Evolutionary conservation across 2,329 filamentous ascomycete genomes (phyloP), one percentile per base, ranked within the genome.

Genomic region (Tolypocladium tundrense): DNA sequence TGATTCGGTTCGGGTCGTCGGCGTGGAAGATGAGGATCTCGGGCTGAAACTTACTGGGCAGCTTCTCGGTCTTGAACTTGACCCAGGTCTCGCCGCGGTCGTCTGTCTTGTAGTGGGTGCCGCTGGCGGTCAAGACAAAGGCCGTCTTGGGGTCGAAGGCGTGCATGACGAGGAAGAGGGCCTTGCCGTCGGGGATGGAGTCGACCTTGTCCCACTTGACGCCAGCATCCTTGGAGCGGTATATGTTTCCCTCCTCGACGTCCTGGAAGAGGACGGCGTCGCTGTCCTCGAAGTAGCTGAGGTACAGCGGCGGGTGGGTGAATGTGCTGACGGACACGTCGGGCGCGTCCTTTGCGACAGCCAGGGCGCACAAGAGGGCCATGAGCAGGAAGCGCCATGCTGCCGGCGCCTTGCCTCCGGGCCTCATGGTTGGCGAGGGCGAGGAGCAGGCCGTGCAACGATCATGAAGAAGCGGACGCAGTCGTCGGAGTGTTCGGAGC

Each of bases 281-380:
- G 63, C 90, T 92, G 71, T 93, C 90, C 68, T 94, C 87, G 69
- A 99, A 97, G 75, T 96, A 99, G 74, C 88, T 88, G 63, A 97
- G 77, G 69, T 86, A 85, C 57, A 75, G 70, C 1, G 91, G 89
- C 57, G 79, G 73, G 66, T 85, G 78, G 51, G 88, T 77, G 74
- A 97, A 89, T 53, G 80, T 73, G 56, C 77, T 88, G 59, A 79
- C 75, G 61, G 80, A 78, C 66, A 96, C 80, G 58, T 79, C 79
- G 31, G 92, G 92, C 54, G 79, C 77, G 67, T 86, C 81, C 70
- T 87, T 87, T 57, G 84, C 76, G 62, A 75, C 65, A 63, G 69
- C 70, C 63, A 70, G 61, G 60, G 73, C 72, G 69, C 70, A 74
- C 55, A 71, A 61, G 42, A 75, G 64, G 60, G 78, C 74, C 68